Conservation (phyloP, 2,329 filamentous ascomycete genomes). For the Triangularia verruculosa region DNA sequence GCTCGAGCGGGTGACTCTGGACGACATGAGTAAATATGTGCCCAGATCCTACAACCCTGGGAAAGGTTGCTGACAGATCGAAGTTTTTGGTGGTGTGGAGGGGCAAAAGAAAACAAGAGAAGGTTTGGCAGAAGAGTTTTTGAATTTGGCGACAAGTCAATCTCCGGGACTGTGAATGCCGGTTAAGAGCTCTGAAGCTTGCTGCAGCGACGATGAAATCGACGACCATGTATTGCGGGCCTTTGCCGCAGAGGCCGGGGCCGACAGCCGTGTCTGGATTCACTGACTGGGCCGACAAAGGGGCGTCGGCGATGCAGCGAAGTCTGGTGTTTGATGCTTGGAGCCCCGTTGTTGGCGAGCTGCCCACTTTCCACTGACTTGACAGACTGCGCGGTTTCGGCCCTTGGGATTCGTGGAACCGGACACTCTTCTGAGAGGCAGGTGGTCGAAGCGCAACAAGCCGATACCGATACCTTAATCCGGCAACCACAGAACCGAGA, state of each 20-base stretch:
- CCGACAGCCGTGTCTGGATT: no score
- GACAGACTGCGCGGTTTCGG: neutral
- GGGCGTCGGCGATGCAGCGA: neutral
- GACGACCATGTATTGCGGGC: neutral
- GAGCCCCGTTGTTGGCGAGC: no score
- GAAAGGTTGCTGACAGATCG: constrained; percentile 26
- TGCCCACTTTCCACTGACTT: no score
- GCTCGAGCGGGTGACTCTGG: constrained; percentile 93
- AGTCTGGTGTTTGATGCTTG: neutral
- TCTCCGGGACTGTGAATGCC: neutral
- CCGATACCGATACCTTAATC: neutral
- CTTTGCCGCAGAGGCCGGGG: neutral
- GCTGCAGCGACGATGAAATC: neutral
- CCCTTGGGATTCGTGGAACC: neutral
- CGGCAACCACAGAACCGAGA: neutral
- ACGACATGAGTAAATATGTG: constrained; percentile 73
- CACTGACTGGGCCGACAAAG: no score
- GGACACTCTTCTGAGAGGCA: neutral
- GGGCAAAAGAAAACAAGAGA: neutral
- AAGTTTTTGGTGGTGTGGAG: neutral
- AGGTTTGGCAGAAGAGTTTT: neutral
- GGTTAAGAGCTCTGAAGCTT: neutral
- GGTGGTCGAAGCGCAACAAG: neutral
- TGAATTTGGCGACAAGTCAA: neutral
- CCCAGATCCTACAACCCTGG: constrained; percentile 28